Conservation (phyloP, 306 rosid species). For the Abrus precatorius region DNA sequence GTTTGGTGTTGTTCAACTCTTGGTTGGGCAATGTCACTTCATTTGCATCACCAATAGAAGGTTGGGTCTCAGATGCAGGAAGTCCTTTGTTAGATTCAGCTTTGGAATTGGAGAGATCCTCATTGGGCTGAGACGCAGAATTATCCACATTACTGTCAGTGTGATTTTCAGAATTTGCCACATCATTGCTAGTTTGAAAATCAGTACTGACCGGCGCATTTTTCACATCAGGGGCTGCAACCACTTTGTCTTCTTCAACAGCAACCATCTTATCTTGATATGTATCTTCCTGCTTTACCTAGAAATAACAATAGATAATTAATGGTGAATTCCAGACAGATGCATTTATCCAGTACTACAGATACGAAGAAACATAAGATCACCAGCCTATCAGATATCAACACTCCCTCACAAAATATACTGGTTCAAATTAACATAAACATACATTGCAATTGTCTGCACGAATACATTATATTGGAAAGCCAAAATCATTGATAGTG, state of each 20-base stretch:
- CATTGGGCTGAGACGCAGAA: conserved; percentile 32
- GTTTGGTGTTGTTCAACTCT: conserved; percentile 28
- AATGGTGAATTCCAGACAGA: conserved; percentile 1
- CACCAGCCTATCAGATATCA: not conserved
- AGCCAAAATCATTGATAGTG: not conserved
- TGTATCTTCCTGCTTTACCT: conserved; percentile 51
- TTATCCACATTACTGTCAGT: conserved; percentile 34
- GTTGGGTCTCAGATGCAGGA: conserved; percentile 43
- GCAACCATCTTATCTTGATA: conserved; percentile 57
- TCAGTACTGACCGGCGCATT: conserved; percentile 35
- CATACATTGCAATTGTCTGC: conserved; percentile 16
- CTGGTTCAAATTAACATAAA: not conserved
- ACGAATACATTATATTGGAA: conserved; percentile 3
- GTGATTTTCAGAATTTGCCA: conserved; percentile 32
- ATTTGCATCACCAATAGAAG: conserved; percentile 43
- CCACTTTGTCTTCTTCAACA: conserved; percentile 61
- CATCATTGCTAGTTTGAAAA: conserved; percentile 44
- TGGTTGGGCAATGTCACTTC: conserved; percentile 30
- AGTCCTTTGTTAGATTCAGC: conserved; percentile 20
- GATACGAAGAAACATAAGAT: conserved; percentile 16
- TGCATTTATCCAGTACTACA: not conserved
- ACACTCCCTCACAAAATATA: conserved; percentile 5
- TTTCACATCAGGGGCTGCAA: conserved; percentile 34
- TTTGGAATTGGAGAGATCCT: conserved; percentile 41
- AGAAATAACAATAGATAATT: conserved; percentile 30